phyloP scores from a whole-genome alignment of 768 basidiomycete genomes.

The Tricholoma terreum region DNA sequence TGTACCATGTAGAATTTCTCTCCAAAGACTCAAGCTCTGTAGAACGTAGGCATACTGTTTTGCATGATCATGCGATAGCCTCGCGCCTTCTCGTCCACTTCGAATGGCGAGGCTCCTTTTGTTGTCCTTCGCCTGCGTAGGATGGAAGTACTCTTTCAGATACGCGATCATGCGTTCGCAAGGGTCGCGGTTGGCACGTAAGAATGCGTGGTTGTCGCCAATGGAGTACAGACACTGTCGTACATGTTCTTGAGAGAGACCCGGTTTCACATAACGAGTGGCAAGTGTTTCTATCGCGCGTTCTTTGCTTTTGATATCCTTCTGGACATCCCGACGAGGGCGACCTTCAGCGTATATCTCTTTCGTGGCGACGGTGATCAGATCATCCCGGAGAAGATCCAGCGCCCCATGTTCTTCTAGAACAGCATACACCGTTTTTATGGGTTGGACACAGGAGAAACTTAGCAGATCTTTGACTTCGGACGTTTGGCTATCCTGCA shows the following conservation, averaged over 20 bases:
- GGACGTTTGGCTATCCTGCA: constrained; percentile 78
- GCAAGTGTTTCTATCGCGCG: constrained; percentile 79
- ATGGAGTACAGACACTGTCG: constrained; percentile 84
- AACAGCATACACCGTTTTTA: constrained; percentile 68
- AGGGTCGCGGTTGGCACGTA: constrained; percentile 83
- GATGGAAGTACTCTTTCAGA: constrained; percentile 74
- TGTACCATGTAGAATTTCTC: constrained; percentile 79
- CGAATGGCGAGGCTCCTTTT: constrained; percentile 75
- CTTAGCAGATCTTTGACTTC: constrained; percentile 78
- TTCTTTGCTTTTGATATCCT: constrained; percentile 81
- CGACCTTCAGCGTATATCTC: constrained; percentile 78
- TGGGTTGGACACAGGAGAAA: constrained; percentile 76
- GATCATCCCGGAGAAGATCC: constrained; percentile 72
- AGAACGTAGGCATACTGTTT: constrained; percentile 85
- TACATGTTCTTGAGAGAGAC: constrained; percentile 61
- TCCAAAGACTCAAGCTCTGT: constrained; percentile 85
- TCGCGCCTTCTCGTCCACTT: constrained; percentile 75
- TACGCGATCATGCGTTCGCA: constrained; percentile 82
- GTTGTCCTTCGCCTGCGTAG: constrained; percentile 60
- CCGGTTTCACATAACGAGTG: constrained; percentile 53
- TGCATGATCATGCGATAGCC: constrained; percentile 79
- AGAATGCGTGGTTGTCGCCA: constrained; percentile 87
- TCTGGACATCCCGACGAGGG: constrained; percentile 73
- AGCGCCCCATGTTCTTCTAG: constrained; percentile 64
- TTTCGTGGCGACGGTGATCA: constrained; percentile 72